Conservation (phyloP, 345 rosid genomes). For the Carallia pectinifolia region DNA sequence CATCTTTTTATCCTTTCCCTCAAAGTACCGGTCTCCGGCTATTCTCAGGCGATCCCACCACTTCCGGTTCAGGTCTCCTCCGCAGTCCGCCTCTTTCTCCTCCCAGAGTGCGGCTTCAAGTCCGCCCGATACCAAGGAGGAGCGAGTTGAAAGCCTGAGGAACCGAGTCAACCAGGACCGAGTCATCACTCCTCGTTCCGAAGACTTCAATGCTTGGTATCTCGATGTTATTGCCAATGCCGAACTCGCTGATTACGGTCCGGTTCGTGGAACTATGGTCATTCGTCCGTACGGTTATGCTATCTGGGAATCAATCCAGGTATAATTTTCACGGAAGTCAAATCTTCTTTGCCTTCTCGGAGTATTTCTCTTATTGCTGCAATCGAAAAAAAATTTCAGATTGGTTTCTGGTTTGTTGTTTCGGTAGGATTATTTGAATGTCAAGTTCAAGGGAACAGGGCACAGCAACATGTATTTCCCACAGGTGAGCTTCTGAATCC, state of each 20-base stretch:
- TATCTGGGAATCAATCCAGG: conserved; percentile 98
- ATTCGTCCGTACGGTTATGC: conserved; percentile 93
- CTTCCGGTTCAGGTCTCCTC: conserved; percentile 17
- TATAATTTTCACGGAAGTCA: conserved; percentile 7
- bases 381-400: too few relatives aligned
- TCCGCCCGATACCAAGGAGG: conserved; percentile 43
- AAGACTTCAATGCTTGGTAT: conserved; percentile 93
- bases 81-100: conserved; percentile 43
- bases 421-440: conserved; percentile 77
- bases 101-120: conserved; percentile 31
- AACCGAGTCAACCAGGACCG: conserved; percentile 33
- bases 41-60: conserved; percentile 28
- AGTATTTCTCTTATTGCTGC: background rate
- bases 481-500: conserved; percentile 46
- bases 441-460: conserved; percentile 89
- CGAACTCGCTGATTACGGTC: conserved; percentile 91
- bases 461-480: conserved; percentile 96
- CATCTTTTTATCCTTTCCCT: conserved; percentile 45
- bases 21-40: conserved; percentile 33
- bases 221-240: conserved; percentile 82
- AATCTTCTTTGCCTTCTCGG: background rate
- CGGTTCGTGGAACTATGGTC: conserved; percentile 94
- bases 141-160: conserved; percentile 37
- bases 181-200: conserved; percentile 74
- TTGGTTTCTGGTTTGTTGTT: too few relatives aligned